phyloP scores from a whole-genome alignment of 495 filamentous ascomycete species.

The Lindgomyces ingoldianus region DNA sequence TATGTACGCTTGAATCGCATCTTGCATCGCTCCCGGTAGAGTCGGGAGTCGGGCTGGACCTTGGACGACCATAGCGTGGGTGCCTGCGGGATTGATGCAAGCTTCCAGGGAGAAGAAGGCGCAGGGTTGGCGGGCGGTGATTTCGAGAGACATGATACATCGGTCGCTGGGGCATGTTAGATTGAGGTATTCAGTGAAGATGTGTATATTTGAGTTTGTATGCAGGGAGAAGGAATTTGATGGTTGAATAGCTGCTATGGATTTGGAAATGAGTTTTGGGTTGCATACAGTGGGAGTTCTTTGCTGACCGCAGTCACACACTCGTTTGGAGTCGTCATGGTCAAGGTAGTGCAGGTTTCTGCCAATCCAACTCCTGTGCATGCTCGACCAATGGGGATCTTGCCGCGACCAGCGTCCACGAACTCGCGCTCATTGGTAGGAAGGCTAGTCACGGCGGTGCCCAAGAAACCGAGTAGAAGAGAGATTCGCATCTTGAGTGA shows the following conservation, averaged over 20 bases:
- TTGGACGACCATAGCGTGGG: conserved; percentile 4
- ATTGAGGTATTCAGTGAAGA: conserved; percentile 4
- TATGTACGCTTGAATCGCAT: neutral
- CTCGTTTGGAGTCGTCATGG: neutral
- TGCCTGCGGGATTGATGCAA: conserved; percentile 2
- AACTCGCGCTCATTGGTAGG: neutral
- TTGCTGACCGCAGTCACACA: neutral
- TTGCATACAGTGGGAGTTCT: neutral
- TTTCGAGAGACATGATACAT: neutral
- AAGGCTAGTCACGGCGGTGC: neutral
- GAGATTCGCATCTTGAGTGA: neutral
- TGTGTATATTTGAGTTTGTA: too few species aligned
- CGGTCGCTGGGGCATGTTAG: neutral
- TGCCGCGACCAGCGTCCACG: neutral
- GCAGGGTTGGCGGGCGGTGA: neutral
- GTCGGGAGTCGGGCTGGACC: neutral
- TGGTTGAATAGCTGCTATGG: neutral
- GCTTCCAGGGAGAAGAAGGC: conserved; percentile 5
- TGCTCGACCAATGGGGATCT: neutral
- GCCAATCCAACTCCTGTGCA: neutral
- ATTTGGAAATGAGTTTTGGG: neutral
- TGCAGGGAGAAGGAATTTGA: too few species aligned
- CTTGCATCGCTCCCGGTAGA: neutral
- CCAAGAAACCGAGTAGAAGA: neutral
- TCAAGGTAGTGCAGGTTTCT: neutral